Percentiles rank a stretch among this genome's conserved stretches.
These are phyloP conservation scores for Yamadazyma endophytica DNA, from an alignment of 805 yeast species.

Conservation along the genomic window DNA sequence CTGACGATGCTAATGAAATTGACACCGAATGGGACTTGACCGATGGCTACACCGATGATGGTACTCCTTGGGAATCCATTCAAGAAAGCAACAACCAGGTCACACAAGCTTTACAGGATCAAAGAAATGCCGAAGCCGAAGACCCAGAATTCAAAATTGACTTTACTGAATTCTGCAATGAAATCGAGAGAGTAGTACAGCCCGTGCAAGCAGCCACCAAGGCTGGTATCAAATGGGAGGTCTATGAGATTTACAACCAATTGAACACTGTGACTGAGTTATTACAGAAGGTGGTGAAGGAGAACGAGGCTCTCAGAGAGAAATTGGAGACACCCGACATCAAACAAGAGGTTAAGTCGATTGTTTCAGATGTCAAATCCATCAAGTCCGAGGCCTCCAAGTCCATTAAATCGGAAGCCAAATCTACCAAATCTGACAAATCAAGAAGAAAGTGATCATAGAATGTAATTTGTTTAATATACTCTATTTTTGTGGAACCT, in stretches of 20 bases:
- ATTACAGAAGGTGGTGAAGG: slow-evolving; percentile 35
- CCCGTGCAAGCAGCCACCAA: slow-evolving; percentile 55
- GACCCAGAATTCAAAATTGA: slow-evolving; percentile 68
- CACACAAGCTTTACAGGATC: slow-evolving; percentile 38
- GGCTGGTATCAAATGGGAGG: slow-evolving; percentile 62
- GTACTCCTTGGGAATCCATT: slow-evolving; percentile 32
- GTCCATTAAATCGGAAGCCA: too few species aligned
- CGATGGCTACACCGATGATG: slow-evolving; percentile 58
- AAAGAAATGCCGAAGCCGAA: slow-evolving; percentile 57
- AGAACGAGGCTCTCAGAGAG: slow-evolving; percentile 25
- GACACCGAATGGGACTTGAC: slow-evolving; percentile 81
- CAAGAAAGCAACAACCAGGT: slow-evolving; percentile 37
- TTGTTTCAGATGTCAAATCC: too few species aligned
- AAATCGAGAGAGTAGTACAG: slow-evolving; percentile 50
- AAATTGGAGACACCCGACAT: too few species aligned
- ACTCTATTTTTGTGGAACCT: too few species aligned
- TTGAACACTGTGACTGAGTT: slow-evolving; percentile 42
- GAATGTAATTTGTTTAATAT: too few species aligned
- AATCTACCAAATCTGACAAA: too few species aligned
- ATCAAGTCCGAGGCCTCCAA: background rate
- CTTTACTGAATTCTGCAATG: slow-evolving; percentile 45
- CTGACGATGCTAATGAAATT: slow-evolving; percentile 76
- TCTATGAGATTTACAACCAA: slow-evolving; percentile 50
- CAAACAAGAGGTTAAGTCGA: too few species aligned
- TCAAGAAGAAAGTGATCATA: too few species aligned